A percentile compares a stretch with the other conserved stretches of the same genome.
These are phyloP conservation scores for Inonotus obliquus DNA, from an alignment of 1,284 basidiomycete genomes.

Conservation along the genomic window DNA sequence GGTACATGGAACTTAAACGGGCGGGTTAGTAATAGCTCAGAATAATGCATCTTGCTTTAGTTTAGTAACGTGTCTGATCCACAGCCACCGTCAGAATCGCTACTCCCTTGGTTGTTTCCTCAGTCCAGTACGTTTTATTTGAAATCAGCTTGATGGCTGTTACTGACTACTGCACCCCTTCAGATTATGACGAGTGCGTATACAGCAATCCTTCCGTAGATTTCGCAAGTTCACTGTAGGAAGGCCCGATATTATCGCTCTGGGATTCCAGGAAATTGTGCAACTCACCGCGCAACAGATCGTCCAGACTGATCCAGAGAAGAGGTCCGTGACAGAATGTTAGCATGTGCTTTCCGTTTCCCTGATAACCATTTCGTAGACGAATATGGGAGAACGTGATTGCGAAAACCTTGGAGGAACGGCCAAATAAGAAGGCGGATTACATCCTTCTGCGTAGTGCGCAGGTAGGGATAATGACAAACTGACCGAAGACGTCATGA, in stretches of 20 bases:
- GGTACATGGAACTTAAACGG: constrained; percentile 99
- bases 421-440: constrained; percentile 60
- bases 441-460: constrained; percentile 91
- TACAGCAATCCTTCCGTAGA: not conserved
- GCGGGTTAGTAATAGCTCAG: constrained; percentile 43
- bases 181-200: constrained; percentile 58
- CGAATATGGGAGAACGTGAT: constrained; percentile 86
- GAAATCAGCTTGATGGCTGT: not conserved
- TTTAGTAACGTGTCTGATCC: constrained; percentile 18
- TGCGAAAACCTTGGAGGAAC: constrained; percentile 69
- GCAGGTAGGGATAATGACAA: constrained; percentile 54
- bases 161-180: not conserved
- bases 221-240: not conserved
- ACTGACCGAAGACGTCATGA: constrained; percentile 3
- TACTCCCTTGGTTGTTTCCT: constrained; percentile 91
- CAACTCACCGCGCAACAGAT: constrained; percentile 96
- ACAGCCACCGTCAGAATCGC: constrained; percentile 74
- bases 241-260: constrained; percentile 87
- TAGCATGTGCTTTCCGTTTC: not conserved
- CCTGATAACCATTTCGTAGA: constrained; percentile 35
- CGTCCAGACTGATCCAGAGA: constrained; percentile 92
- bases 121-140: constrained; percentile 51
- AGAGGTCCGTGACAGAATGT: constrained; percentile 47
- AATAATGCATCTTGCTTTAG: constrained; percentile 13
- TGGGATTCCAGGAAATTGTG: constrained; percentile 98